These are phyloP conservation scores for Mycosphaerella arachidis DNA, from an alignment of 2,329 filamentous ascomycete species.

Conservation along the genomic window DNA sequence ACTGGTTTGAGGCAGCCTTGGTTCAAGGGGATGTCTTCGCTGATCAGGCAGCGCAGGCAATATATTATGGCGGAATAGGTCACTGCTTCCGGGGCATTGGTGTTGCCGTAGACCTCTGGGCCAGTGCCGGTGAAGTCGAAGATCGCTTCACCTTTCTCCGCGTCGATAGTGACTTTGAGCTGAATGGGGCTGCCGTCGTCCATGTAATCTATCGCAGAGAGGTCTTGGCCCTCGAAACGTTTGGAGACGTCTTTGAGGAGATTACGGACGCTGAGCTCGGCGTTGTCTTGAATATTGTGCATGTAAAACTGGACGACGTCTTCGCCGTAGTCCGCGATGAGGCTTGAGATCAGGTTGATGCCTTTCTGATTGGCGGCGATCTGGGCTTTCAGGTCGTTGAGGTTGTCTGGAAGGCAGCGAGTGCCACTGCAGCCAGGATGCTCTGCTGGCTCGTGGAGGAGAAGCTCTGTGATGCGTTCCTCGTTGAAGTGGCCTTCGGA, in stretches of 20 bases:
- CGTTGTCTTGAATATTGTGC: slow-evolving; percentile 75
- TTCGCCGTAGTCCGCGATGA: slow-evolving; percentile 75
- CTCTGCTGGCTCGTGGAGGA: slow-evolving; percentile 68
- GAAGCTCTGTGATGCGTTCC: slow-evolving; percentile 61
- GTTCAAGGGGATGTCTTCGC: slow-evolving; percentile 77
- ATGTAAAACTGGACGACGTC: slow-evolving; percentile 78
- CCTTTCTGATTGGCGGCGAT: slow-evolving; percentile 84
- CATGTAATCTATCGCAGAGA: slow-evolving; percentile 76
- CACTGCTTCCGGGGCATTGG: slow-evolving; percentile 76
- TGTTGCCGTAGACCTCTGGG: slow-evolving; percentile 62
- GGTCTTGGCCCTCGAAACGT: slow-evolving; percentile 64
- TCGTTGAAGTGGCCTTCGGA: slow-evolving; percentile 75
- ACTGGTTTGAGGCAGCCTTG: slow-evolving; percentile 79
- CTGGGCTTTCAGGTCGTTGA: slow-evolving; percentile 82
- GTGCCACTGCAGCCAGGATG: slow-evolving; percentile 75
- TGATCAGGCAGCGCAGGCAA: slow-evolving; percentile 72
- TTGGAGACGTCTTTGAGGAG: slow-evolving; percentile 68
- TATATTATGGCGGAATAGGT: slow-evolving; percentile 84
- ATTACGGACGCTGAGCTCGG: slow-evolving; percentile 68
- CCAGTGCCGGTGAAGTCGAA: slow-evolving; percentile 79
- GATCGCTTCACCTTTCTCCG: slow-evolving; percentile 66
- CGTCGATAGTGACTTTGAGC: slow-evolving; percentile 70
- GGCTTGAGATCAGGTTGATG: slow-evolving; percentile 67
- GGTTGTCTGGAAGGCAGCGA: slow-evolving; percentile 72
- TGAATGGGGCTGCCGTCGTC: slow-evolving; percentile 78